Evolutionary conservation across 2,329 filamentous ascomycete species (phyloP).

Genomic region (Hypoxylon sp.): DNA sequence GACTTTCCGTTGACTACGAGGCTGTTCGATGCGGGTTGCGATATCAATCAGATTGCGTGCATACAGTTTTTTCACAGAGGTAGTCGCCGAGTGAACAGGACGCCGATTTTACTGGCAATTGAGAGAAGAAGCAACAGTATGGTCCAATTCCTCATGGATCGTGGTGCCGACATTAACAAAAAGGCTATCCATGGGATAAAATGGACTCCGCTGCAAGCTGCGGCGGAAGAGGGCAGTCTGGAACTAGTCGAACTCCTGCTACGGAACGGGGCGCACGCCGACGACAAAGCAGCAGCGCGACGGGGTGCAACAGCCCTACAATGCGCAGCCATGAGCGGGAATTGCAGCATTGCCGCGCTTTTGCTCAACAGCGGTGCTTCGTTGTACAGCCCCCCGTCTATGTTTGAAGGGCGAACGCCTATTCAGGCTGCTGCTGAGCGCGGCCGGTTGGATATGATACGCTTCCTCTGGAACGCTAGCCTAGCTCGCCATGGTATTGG

Average conservation of each 20-base stretch:
- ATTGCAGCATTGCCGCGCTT: slow-evolving; percentile 26
- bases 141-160: slow-evolving; percentile 26
- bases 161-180: slow-evolving; percentile 32
- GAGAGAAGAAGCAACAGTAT: slow-evolving; percentile 20
- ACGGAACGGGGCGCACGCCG: slow-evolving; percentile 22
- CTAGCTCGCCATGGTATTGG: background rate
- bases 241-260: slow-evolving; percentile 34
- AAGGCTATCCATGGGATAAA: slow-evolving; percentile 13
- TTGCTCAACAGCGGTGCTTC: slow-evolving; percentile 20
- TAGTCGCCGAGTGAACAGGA: background rate
- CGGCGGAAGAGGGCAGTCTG: slow-evolving; percentile 23
- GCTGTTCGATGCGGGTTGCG: slow-evolving; percentile 17
- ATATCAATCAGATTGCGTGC: slow-evolving; percentile 6
- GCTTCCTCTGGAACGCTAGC: slow-evolving; percentile 27
- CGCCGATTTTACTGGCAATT: slow-evolving; percentile 23
- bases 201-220: slow-evolving; percentile 34
- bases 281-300: slow-evolving; percentile 10
- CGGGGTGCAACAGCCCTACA: slow-evolving; percentile 35
- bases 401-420: slow-evolving; percentile 25
- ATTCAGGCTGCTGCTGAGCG: slow-evolving; percentile 30
- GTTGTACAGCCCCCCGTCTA: slow-evolving; percentile 14
- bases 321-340: slow-evolving; percentile 32
- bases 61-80: fast-evolving
- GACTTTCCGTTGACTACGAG: slow-evolving; percentile 4
- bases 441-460: slow-evolving; percentile 35